phyloP scores from a whole-genome alignment of 106 monocot species.

The Triglochin maritima region DNA sequence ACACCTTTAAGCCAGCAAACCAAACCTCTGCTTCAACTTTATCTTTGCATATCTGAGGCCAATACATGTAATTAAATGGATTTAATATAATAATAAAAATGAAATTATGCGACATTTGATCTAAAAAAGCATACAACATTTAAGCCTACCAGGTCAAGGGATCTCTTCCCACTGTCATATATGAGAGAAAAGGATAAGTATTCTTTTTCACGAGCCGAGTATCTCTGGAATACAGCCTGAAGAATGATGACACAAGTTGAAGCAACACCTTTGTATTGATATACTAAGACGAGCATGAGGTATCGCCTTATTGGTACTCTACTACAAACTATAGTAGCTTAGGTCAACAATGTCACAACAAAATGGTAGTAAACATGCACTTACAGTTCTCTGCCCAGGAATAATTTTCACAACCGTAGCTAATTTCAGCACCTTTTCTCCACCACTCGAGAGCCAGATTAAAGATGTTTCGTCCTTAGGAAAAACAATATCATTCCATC shows the following conservation, averaged over 20 bases:
- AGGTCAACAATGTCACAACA: too few relatives aligned
- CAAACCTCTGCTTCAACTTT: conserved; percentile 24
- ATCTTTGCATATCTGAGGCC: conserved; percentile 17
- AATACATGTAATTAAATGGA: not conserved
- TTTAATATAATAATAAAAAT: not conserved
- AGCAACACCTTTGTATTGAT: too few relatives aligned
- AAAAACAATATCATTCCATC: not conserved
- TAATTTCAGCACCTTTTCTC: conserved; percentile 12
- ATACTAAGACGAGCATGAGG: not conserved
- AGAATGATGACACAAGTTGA: not conserved
- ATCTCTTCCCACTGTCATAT: conserved; percentile 9
- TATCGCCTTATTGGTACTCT: not conserved
- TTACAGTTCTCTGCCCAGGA: conserved; percentile 24
- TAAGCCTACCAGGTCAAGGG: conserved; percentile 12
- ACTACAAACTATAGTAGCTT: too few relatives aligned
- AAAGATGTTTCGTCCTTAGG: conserved; percentile 15
- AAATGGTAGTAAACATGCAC: not conserved
- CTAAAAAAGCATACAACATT: too few relatives aligned
- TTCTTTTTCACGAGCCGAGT: conserved; percentile 11
- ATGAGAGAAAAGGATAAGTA: conserved; percentile 23
- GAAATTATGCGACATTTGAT: not conserved
- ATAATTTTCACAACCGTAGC: conserved; percentile 13
- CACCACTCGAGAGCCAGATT: conserved; percentile 9
- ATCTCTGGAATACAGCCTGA: conserved; percentile 18
- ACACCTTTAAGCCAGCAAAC: conserved; percentile 15